Conservation (phyloP, 176 grass and related monocot genomes). For the Aegilops longissima region DNA sequence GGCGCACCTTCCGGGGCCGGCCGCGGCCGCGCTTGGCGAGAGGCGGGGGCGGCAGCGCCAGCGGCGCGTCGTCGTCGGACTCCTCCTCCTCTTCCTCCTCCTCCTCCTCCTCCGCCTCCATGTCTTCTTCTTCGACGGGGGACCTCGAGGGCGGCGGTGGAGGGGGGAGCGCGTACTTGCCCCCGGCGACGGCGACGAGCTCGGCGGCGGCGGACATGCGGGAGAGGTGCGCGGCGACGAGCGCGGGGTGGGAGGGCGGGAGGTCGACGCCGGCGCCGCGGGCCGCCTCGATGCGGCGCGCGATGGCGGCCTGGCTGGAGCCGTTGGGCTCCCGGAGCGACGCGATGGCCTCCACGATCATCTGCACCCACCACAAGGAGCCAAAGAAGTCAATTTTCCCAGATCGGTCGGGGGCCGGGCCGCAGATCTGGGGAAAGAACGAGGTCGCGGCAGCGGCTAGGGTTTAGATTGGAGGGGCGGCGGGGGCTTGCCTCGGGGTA, state of each 20-base stretch:
- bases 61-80: background rate
- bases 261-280: constrained; percentile 30
- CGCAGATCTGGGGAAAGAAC: constrained; percentile 40
- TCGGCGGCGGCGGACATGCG: constrained; percentile 60
- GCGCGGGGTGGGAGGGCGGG: constrained; percentile 54
- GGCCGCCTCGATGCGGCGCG: constrained; percentile 54
- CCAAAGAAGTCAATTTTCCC: constrained; percentile 28
- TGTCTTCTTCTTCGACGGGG: background rate
- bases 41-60: background rate
- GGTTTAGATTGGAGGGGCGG: background rate
- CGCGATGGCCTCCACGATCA: constrained; percentile 67
- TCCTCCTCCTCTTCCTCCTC: background rate
- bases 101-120: background rate
- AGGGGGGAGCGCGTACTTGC: constrained; percentile 39
- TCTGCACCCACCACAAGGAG: constrained; percentile 32
- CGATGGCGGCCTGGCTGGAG: constrained; percentile 65
- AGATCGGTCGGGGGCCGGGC: constrained; percentile 19
- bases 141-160: background rate
- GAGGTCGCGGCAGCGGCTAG: background rate
- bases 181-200: constrained; percentile 51
- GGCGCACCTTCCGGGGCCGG: constrained; percentile 56
- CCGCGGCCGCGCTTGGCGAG: constrained; percentile 60
- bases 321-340: constrained; percentile 52
- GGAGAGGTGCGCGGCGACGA: constrained; percentile 63
- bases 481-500: constrained; percentile 45